phyloP scores from a whole-genome alignment of 1,284 basidiomycete species.

The Leccinum variabile region DNA sequence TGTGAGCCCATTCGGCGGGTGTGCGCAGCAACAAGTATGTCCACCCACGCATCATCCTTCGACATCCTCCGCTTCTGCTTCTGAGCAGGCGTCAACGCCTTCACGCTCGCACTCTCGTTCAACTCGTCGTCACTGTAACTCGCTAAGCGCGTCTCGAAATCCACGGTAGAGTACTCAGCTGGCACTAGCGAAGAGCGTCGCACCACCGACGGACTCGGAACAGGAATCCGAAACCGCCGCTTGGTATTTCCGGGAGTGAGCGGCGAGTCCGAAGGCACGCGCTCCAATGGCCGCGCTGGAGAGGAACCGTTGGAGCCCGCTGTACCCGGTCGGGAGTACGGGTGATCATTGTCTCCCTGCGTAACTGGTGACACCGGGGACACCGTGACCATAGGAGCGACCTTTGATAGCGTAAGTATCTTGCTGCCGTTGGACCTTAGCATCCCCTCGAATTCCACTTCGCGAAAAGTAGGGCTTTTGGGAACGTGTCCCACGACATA shows the following conservation, averaged over 20 bases:
- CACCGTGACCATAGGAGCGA: slow-evolving; percentile 24
- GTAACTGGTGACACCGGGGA: slow-evolving; percentile 17
- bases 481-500: slow-evolving; percentile 71
- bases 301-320: slow-evolving; percentile 19
- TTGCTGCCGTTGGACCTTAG: slow-evolving; percentile 63
- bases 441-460: slow-evolving; percentile 80
- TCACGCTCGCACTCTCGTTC: slow-evolving; percentile 32
- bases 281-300: slow-evolving; percentile 28
- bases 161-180: slow-evolving; percentile 70
- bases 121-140: slow-evolving; percentile 64
- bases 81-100: slow-evolving; percentile 32
- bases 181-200: slow-evolving; percentile 54
- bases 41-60: slow-evolving; percentile 78
- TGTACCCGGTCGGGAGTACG: slow-evolving; percentile 28
- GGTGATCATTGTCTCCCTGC: slow-evolving; percentile 21
- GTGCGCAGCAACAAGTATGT: slow-evolving; percentile 76
- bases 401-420: slow-evolving; percentile 50
- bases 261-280: slow-evolving; percentile 30
- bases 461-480: slow-evolving; percentile 57
- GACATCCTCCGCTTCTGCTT: slow-evolving; percentile 56
- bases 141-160: slow-evolving; percentile 71
- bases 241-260: slow-evolving; percentile 29
- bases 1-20: slow-evolving; percentile 59
- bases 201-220: slow-evolving; percentile 44
- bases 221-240: slow-evolving; percentile 59